These are phyloP conservation scores for Pinus albicaulis DNA, from an alignment of 75 land plant species.

Conservation along the genomic window DNA sequence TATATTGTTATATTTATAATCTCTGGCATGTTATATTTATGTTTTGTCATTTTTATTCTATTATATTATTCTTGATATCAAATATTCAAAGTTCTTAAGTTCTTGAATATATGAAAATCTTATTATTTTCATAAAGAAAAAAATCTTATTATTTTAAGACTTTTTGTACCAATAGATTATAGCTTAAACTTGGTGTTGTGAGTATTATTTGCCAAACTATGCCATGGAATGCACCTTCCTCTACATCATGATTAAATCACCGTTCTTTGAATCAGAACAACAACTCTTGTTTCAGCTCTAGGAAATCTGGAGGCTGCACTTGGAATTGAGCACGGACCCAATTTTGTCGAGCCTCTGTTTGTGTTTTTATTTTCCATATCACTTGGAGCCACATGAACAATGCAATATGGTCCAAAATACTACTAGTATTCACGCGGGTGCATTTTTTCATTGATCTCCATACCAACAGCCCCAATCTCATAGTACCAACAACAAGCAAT, in stretches of 20 bases:
- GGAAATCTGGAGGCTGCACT: slow-evolving; percentile 11
- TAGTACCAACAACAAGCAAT: slow-evolving; percentile 88
- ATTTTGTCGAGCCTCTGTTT: slow-evolving; percentile 39
- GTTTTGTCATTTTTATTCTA: too few species aligned
- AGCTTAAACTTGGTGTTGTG: too few species aligned
- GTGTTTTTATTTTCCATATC: slow-evolving; percentile 79
- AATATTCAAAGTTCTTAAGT: too few species aligned
- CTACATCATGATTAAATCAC: slow-evolving; percentile 4
- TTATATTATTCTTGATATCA: too few species aligned
- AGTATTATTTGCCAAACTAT: too few species aligned
- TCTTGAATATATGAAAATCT: too few species aligned
- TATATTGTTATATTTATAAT: too few species aligned
- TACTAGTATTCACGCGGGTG: slow-evolving; percentile 76
- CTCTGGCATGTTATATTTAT: too few species aligned
- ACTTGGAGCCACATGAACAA: slow-evolving; percentile 73
- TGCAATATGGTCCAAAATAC: slow-evolving; percentile 85
- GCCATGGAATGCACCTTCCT: not conserved
- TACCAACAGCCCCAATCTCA: slow-evolving; percentile 87
- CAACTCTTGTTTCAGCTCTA: not conserved
- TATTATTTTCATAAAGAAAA: too few species aligned
- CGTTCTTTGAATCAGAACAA: slow-evolving; percentile 11
- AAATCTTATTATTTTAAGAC: too few species aligned
- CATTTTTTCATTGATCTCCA: slow-evolving; percentile 72
- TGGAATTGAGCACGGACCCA: slow-evolving; percentile 20
- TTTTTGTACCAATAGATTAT: too few species aligned